Evolutionary conservation across 2,329 filamentous ascomycete genomes (phyloP), one percentile per base, ranked within the genome.

Genomic region (Davidsoniella eucalypti): DNA sequence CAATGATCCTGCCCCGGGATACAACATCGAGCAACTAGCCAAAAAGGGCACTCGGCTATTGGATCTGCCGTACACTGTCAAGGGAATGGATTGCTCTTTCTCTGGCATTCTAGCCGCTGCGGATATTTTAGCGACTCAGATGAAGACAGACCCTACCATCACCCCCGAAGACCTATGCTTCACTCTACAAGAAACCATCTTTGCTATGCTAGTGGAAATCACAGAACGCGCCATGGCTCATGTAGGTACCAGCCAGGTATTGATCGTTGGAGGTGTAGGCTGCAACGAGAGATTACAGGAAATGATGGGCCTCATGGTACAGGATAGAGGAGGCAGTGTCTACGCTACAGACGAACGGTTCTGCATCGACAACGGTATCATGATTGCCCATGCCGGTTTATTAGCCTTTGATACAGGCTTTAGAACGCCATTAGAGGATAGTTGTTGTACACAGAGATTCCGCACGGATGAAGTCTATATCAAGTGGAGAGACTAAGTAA

Each of bases 351-450:
- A 98, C 63, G 92, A 98, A 70, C 74, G 92, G 43, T 98, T 94
- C 64, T 98, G 92, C 63, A 98, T 98, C 58, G 92, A 98, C 65
- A 98, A 98, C 60, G 92, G 92, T 45, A 96, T 98, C 61, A 98
- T 98, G 92, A 98, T 98, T 68, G 92, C 92, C 1, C 90, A 98
- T 64, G 92, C 92, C 2, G 92, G 92, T 2, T 66, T 98, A 58
- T 63, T 95, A 59, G 88, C 88, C 1, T 92, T 84, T 62, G 72
- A 80, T 63, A 88, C 80, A 14, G 90, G 90, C 1, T 87, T 87
- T 61, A 72, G 67, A 53, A 95, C 87, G 1, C 67, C 74, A 6
- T 63, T 96, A 44, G 79, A 82, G 55, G 84, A 95, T 42, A 90
- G 83, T 57, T 86, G 83, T 10, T 94, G 83, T 64, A 90, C 84